These are phyloP conservation scores for Thuidium tamariscinum DNA, from an alignment of 225 moss, liverwort and hornwort species.

Conservation along the genomic window DNA sequence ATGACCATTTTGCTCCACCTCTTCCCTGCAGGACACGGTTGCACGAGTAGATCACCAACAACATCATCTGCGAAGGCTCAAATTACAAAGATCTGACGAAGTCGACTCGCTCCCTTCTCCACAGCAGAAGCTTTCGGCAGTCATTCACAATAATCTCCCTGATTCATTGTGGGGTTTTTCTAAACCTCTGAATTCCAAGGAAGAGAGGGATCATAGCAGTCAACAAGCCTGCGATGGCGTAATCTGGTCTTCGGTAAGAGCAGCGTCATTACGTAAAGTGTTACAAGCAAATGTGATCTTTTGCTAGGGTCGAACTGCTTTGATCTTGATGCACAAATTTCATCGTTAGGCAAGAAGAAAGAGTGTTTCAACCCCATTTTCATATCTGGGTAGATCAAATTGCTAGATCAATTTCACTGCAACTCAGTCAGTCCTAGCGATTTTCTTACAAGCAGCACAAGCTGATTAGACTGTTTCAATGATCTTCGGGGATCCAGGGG, in stretches of 20 bases:
- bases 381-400: neutral
- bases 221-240: constrained; percentile 2
- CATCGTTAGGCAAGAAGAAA: neutral
- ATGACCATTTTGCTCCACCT: neutral
- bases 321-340: neutral
- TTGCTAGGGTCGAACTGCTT: neutral
- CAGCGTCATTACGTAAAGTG: neutral
- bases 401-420: neutral
- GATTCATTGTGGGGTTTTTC: neutral
- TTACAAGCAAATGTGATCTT: neutral
- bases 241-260: constrained; percentile 18
- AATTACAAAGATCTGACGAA: constrained; percentile 26
- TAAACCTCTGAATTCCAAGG: neutral
- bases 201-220: neutral
- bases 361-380: neutral
- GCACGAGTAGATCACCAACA: constrained; percentile 54
- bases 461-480: neutral
- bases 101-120: neutral
- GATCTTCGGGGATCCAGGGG: neutral
- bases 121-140: neutral
- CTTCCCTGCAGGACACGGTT: constrained; percentile 42
- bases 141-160: neutral
- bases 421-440: neutral
- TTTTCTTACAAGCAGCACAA: neutral
- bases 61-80: constrained; percentile 41